Evolutionary conservation across 176 grass and related monocot genomes (phyloP).

Genomic region (Microstegium vimineum): DNA sequence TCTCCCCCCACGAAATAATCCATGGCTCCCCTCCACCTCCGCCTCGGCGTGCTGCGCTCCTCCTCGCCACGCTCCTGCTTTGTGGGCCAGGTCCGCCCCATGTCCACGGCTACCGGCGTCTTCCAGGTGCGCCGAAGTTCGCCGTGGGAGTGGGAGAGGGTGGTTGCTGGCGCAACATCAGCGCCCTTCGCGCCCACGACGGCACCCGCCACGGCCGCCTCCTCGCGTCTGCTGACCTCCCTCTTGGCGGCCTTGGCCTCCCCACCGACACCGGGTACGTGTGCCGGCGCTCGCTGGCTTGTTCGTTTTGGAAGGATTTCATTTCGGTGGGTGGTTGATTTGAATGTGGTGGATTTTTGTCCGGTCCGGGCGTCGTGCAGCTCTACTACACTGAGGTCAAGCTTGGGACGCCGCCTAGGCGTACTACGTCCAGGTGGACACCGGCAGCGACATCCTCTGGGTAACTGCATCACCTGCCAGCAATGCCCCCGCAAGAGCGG

Average conservation of each 20-base stretch:
- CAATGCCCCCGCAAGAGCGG: slow-evolving; percentile 73
- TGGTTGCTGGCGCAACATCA: background rate
- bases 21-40: background rate
- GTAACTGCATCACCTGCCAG: slow-evolving; percentile 81
- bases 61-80: background rate
- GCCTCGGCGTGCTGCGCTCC: background rate
- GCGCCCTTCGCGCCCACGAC: slow-evolving; percentile 47
- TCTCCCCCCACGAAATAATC: background rate
- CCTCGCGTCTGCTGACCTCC: slow-evolving; percentile 44
- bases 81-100: background rate
- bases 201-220: slow-evolving; percentile 44
- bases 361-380: slow-evolving; percentile 21
- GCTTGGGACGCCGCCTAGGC: slow-evolving; percentile 74
- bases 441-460: slow-evolving; percentile 94
- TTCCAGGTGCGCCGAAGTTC: slow-evolving; percentile 49
- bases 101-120: slow-evolving; percentile 10
- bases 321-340: background rate
- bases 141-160: background rate
- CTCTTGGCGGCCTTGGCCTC: slow-evolving; percentile 60
- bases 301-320: background rate
- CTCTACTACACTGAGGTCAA: slow-evolving; percentile 82
- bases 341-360: background rate
- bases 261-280: slow-evolving; percentile 64
- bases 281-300: background rate
- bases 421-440: slow-evolving; percentile 90